A percentile compares a stretch with the other conserved stretches of the same genome.
These are phyloP conservation scores for Phytopythium vexans DNA, from an alignment of 352 stramenopile genomes.

Conservation along the genomic window DNA sequence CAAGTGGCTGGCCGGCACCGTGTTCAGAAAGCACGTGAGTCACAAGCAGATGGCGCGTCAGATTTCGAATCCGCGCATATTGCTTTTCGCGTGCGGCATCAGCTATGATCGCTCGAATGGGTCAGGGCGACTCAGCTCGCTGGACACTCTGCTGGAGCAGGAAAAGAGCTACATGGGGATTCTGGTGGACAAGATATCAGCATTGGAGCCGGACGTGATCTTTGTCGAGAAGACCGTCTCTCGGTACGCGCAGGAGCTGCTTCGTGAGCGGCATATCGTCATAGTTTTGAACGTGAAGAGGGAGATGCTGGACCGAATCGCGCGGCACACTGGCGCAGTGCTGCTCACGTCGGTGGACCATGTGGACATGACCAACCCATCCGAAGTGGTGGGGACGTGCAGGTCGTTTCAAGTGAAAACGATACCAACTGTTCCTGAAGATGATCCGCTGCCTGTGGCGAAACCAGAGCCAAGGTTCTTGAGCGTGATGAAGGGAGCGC, in stretches of 20 bases:
- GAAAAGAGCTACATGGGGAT: slow-evolving; percentile 98
- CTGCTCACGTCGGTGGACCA: slow-evolving; percentile 93
- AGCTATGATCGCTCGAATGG: slow-evolving; percentile 92
- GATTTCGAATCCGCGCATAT: slow-evolving; percentile 95
- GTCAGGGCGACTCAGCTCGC: slow-evolving; percentile 87
- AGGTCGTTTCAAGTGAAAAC: slow-evolving; percentile 69
- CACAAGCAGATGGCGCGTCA: slow-evolving; percentile 95
- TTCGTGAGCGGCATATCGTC: slow-evolving; percentile 88
- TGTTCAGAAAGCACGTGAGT: slow-evolving; percentile 95
- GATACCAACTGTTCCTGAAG: slow-evolving; percentile 36
- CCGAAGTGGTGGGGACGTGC: slow-evolving; percentile 60
- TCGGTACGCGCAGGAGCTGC: slow-evolving; percentile 90
- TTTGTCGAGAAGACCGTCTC: slow-evolving; percentile 91
- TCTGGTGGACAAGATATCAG: slow-evolving; percentile 95
- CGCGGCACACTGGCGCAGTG: slow-evolving; percentile 90
- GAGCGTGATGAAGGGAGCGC: slow-evolving; percentile 24
- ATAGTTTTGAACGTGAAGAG: slow-evolving; percentile 95
- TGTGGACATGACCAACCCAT: slow-evolving; percentile 60
- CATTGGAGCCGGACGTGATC: slow-evolving; percentile 93
- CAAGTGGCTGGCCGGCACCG: slow-evolving; percentile 93
- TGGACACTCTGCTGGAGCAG: slow-evolving; percentile 95
- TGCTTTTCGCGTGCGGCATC: slow-evolving; percentile 95
- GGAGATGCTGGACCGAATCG: slow-evolving; percentile 90
- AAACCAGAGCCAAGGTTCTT: slow-evolving; percentile 11
- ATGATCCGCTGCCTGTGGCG: slow-evolving; percentile 19